Percentiles rank a stretch among this genome's conserved stretches.
phyloP scores from a whole-genome alignment of 768 basidiomycete species.

The Pleurotus pulmonarius region DNA sequence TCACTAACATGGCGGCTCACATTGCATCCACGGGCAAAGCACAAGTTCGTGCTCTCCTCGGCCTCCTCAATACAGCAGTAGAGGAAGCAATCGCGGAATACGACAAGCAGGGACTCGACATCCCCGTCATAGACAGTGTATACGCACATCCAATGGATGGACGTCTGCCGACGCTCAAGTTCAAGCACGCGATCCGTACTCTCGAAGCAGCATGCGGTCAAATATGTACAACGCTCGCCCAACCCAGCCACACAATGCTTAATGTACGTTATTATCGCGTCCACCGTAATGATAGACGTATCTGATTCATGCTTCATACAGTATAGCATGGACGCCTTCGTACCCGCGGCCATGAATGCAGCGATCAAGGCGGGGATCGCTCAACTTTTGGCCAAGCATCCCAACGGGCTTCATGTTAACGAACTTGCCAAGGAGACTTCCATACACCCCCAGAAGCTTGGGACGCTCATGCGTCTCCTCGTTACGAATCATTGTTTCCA shows the following conservation, averaged over 20 bases:
- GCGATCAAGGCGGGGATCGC: slow-evolving; percentile 5
- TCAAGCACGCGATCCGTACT: slow-evolving; percentile 13
- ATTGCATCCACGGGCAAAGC: slow-evolving; percentile 3
- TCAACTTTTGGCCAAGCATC: slow-evolving; percentile 5
- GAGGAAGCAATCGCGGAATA: slow-evolving; percentile 14
- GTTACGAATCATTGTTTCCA: slow-evolving; percentile 1
- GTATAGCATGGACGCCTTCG: background rate
- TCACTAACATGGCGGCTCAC: background rate
- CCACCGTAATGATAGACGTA: background rate
- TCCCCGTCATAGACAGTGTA: slow-evolving; percentile 9
- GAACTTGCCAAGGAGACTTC: slow-evolving; percentile 1
- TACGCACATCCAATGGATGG: slow-evolving; percentile 8
- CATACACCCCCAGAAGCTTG: slow-evolving; percentile 5
- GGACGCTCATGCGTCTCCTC: slow-evolving; percentile 3
- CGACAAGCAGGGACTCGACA: slow-evolving; percentile 7
- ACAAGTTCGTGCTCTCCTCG: slow-evolving; percentile 25
- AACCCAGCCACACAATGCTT: slow-evolving; percentile 13
- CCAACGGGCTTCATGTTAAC: slow-evolving; percentile 8
- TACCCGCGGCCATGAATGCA: background rate
- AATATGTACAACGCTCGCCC: slow-evolving; percentile 16
- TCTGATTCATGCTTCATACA: background rate
- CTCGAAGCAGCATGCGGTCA: slow-evolving; percentile 19
- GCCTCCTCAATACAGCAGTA: slow-evolving; percentile 24
- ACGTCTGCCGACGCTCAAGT: background rate
- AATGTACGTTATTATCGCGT: slow-evolving; percentile 11